phyloP scores from a whole-genome alignment of 2,329 filamentous ascomycete genomes.

The Kalaharituber pfeilii region DNA sequence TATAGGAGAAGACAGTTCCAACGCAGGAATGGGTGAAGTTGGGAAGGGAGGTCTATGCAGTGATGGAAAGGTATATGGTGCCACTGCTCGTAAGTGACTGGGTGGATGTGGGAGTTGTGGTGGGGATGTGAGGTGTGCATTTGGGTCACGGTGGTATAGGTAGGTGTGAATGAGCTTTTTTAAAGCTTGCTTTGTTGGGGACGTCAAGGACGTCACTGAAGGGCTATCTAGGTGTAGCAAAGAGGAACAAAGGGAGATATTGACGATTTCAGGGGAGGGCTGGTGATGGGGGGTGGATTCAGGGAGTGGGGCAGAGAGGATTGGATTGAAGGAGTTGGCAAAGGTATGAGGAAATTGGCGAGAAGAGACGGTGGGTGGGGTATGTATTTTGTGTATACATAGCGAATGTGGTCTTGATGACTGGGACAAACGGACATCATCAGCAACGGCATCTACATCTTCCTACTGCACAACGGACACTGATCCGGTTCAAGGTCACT shows the following conservation, averaged over 20 bases:
- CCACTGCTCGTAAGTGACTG: conserved; percentile 88
- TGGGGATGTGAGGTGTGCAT: conserved; percentile 81
- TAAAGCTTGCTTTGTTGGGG: not conserved
- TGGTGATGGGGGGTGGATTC: conserved; percentile 68
- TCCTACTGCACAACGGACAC: conserved; percentile 61
- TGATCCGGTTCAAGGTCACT: conserved; percentile 50
- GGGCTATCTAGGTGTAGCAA: conserved; percentile 74
- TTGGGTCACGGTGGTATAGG: conserved; percentile 88
- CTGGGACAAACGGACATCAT: conserved; percentile 61
- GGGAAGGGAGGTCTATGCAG: conserved; percentile 50
- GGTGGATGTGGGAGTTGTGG: conserved; percentile 69
- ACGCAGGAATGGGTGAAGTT: conserved; percentile 53
- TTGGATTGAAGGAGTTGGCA: conserved; percentile 39
- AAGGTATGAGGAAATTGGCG: conserved; percentile 47
- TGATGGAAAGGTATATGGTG: conserved; percentile 50
- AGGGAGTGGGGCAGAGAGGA: conserved; percentile 36
- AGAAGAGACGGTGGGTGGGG: conserved; percentile 36
- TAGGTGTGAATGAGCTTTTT: conserved; percentile 27
- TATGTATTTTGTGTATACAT: not conserved
- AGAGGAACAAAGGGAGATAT: conserved; percentile 84
- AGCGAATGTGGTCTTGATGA: conserved; percentile 57
- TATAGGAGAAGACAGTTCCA: conserved; percentile 71
- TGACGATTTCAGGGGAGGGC: conserved; percentile 46
- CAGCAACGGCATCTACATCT: conserved; percentile 52
- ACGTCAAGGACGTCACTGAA: conserved; percentile 51